phyloP scores from a whole-genome alignment of 2,329 filamentous ascomycete genomes.

The Colletotrichum brevisporum region DNA sequence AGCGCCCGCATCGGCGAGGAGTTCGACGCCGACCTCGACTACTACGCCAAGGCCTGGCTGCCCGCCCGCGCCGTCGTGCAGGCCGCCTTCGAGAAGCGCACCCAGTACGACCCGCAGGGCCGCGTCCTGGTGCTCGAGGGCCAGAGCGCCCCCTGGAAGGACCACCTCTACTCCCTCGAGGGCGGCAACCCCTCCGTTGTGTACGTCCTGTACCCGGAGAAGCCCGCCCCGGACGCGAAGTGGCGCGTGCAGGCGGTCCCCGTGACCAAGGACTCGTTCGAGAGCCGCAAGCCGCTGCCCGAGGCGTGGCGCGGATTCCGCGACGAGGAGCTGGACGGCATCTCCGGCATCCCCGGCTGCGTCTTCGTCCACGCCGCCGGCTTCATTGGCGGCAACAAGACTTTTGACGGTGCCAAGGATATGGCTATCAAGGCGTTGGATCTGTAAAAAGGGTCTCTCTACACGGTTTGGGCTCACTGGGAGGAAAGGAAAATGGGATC shows the following conservation, averaged over 20 bases:
- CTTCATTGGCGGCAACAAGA: slow-evolving; percentile 97
- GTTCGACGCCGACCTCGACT: slow-evolving; percentile 85
- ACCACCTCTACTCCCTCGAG: slow-evolving; percentile 93
- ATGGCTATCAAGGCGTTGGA: slow-evolving; percentile 85
- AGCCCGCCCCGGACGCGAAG: slow-evolving; percentile 79
- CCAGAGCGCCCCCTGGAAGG: slow-evolving; percentile 92
- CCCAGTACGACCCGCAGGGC: slow-evolving; percentile 78
- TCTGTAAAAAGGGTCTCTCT: slow-evolving; percentile 20
- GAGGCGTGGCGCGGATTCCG: slow-evolving; percentile 93
- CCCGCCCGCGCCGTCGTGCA: slow-evolving; percentile 87
- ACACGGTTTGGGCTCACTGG: neutral
- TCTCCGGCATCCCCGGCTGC: slow-evolving; percentile 78
- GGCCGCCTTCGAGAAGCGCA: slow-evolving; percentile 79
- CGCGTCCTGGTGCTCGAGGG: slow-evolving; percentile 84
- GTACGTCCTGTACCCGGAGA: slow-evolving; percentile 95
- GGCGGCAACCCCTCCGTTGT: slow-evolving; percentile 72
- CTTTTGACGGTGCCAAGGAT: slow-evolving; percentile 85
- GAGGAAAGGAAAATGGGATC: slow-evolving; percentile 8
- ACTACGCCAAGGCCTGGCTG: slow-evolving; percentile 84
- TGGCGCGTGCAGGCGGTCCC: slow-evolving; percentile 97
- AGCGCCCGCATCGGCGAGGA: slow-evolving; percentile 89
- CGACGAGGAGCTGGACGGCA: slow-evolving; percentile 84
- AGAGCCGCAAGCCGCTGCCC: slow-evolving; percentile 91
- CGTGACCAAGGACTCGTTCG: slow-evolving; percentile 85
- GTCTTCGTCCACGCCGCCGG: slow-evolving; percentile 96